Evolutionary conservation across 2,329 filamentous ascomycete genomes (phyloP), one percentile per base, ranked within the genome.

Genomic region (Pseudopithomyces chartarum): DNA sequence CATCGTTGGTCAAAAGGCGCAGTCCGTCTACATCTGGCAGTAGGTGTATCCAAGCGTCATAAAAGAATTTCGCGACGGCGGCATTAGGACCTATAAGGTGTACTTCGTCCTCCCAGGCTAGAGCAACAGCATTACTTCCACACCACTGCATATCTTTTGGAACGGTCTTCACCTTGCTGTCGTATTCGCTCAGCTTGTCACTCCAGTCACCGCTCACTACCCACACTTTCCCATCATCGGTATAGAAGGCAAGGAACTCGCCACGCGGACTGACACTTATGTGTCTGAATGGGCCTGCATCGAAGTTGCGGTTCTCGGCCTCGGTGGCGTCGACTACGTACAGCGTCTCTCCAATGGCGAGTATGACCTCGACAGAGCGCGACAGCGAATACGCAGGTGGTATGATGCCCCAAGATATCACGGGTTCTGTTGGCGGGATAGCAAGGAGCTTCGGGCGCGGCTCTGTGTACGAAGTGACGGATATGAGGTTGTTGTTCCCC

Each of bases 91-190:
- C 95, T 58, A 99, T 90, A 26, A 99, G 84, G 70, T 97, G 95
- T 3, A 99, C 89, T 75, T 99, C 95, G 70, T 99, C 95, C 71
- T 98, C 95, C 95, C 95, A 99, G 0, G 93, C 93, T 66, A 99
- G 87, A 26, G 97, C 86, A 3, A 95, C 90, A 13, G 93, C 92
- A 75, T 98, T 94, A 67, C 95, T 94, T 5, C 95, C 95, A 74
- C 95, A 99, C 95, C 95, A 99, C 67, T 95, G 89, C 59, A 99
- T 84, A 61, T 95, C 91, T 66, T 91, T 90, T 3, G 95, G 95
- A 1, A 89, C 84, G 5, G 92, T 96, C 73, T 89, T 90, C 10
- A 91, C 93, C 64, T 88, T 88, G 0, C 93, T 94, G 68, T 97
- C 88, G 71, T 98, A 94, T 77, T 98, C 93, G 71, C 92, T 94